Evolutionary conservation across 2,329 filamentous ascomycete species (phyloP).

Genomic region (Ceratocystis alfenasii): DNA sequence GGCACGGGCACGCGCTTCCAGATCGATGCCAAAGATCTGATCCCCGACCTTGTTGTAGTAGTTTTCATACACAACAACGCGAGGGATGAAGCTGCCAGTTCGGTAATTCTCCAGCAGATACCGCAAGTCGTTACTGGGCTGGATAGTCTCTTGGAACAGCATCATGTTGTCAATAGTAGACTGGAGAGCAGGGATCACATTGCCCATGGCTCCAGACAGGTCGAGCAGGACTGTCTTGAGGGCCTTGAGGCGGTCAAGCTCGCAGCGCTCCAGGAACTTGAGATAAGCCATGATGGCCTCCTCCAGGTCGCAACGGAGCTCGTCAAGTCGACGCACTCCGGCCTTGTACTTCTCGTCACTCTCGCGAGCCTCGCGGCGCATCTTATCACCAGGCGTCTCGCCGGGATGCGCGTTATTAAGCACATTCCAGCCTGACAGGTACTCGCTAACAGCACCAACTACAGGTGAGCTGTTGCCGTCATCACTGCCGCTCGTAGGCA

Average conservation of each 20-base stretch:
- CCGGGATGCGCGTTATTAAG: slow-evolving; percentile 53
- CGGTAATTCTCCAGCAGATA: slow-evolving; percentile 96
- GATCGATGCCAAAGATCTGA: slow-evolving; percentile 92
- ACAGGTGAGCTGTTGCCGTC: slow-evolving; percentile 58
- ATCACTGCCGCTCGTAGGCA: slow-evolving; percentile 47
- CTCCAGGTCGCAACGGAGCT: slow-evolving; percentile 85
- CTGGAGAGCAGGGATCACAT: slow-evolving; percentile 91
- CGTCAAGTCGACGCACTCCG: slow-evolving; percentile 73
- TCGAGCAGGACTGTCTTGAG: slow-evolving; percentile 97
- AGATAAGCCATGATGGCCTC: slow-evolving; percentile 87
- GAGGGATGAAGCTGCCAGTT: slow-evolving; percentile 83
- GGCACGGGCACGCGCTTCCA: slow-evolving; percentile 85
- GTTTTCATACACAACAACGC: slow-evolving; percentile 89
- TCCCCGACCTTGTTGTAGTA: slow-evolving; percentile 98
- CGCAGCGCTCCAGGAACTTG: slow-evolving; percentile 92
- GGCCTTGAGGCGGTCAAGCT: slow-evolving; percentile 88
- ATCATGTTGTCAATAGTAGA: slow-evolving; percentile 98
- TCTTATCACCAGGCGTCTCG: slow-evolving; percentile 74
- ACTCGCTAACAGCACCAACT: slow-evolving; percentile 74
- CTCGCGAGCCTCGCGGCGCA: slow-evolving; percentile 80
- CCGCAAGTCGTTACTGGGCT: slow-evolving; percentile 75
- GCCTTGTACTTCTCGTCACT: slow-evolving; percentile 89
- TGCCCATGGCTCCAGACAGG: slow-evolving; percentile 93
- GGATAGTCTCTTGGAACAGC: slow-evolving; percentile 97
- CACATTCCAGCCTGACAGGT: slow-evolving; percentile 84